Percentiles rank a stretch among this genome's conserved stretches.
phyloP scores from a whole-genome alignment of 176 grass and related monocot species.

The Oryza australiensis region DNA sequence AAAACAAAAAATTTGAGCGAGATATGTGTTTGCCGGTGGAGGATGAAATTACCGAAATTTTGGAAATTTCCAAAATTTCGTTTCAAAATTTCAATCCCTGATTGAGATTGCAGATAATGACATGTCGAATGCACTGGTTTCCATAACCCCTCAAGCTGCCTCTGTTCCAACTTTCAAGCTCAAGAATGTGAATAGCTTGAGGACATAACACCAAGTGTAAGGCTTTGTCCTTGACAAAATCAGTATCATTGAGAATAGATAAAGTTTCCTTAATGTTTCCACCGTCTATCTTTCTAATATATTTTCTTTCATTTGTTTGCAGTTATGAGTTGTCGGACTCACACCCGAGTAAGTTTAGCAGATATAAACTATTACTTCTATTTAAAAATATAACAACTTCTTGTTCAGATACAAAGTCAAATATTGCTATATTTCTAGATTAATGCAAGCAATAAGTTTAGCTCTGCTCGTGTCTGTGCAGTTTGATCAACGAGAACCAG shows the following conservation, averaged over 20 bases:
- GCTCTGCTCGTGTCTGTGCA: constrained; percentile 39
- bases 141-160: constrained; percentile 62
- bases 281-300: constrained; percentile 18
- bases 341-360: constrained; percentile 64
- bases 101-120: constrained; percentile 67
- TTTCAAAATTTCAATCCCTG: too few species aligned
- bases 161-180: constrained; percentile 82
- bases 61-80: too few species aligned
- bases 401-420: too few species aligned
- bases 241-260: constrained; percentile 3
- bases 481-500: constrained; percentile 68
- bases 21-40: too few species aligned
- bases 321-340: constrained; percentile 83
- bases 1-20: too few species aligned
- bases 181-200: constrained; percentile 85
- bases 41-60: too few species aligned
- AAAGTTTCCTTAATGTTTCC: background rate
- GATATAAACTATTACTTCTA: background rate
- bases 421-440: background rate
- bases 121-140: constrained; percentile 73
- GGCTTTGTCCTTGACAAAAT: constrained; percentile 32
- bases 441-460: constrained; percentile 32
- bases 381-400: too few species aligned
- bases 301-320: constrained; percentile 46
- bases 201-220: constrained; percentile 96